Base-by-base conservation (phyloP, 2,329 filamentous ascomycete genomes). In the Drechslerella stenobrocha region DNA sequence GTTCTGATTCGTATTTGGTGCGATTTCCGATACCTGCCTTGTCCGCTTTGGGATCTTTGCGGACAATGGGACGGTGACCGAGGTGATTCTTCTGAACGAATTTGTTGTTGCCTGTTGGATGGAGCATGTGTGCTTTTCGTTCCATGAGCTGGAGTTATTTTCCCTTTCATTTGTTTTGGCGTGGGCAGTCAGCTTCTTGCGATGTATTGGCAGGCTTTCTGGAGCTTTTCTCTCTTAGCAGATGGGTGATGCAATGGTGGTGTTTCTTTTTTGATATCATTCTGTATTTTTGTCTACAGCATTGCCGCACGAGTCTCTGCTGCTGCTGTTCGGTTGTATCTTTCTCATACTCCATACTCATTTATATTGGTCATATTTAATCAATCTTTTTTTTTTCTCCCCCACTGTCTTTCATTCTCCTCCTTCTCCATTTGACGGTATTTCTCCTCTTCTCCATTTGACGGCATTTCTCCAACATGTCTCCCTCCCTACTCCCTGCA, bases 391-490 rank as follows among this genome's bases (percentile, higher is more conserved):
- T 42, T 52, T 6, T 28, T 18, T 28, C 15, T 28, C 28, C 22
- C 13, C 22, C 23, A 11, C 22, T 50, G 2, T 50, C 26, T 32
- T 11, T 51, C 4, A 28, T 6, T 44, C 24, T 32, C 30, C n/a
- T 15, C 23, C 32, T 32, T 34, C 24, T 26, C 9, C 37, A 18
- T 26, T 26, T 40, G n/a, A 32, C 26, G 5, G 11, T 30, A 30
- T 30, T 11, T 5, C 5, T 24, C 2, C 24, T 57, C 34, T 6
- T 48, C 44, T 57, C 44, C 11, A 9, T 7, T 37, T 55, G 47
- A 35, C 48, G 46, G 48, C 48, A 42, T 45, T 45, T 30, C 28
- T 57, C 24, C 28, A n/a, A n/a, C n/a, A 11, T 57, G 51, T 22
- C 18, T 30, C 44, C 26, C 13, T 18, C 51, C 53, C 47, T 40